A percentile compares a stretch with the other conserved stretches of the same genome.
Evolutionary conservation across 768 basidiomycete genomes (phyloP).

Genomic region (Thelephora ganbajun): DNA sequence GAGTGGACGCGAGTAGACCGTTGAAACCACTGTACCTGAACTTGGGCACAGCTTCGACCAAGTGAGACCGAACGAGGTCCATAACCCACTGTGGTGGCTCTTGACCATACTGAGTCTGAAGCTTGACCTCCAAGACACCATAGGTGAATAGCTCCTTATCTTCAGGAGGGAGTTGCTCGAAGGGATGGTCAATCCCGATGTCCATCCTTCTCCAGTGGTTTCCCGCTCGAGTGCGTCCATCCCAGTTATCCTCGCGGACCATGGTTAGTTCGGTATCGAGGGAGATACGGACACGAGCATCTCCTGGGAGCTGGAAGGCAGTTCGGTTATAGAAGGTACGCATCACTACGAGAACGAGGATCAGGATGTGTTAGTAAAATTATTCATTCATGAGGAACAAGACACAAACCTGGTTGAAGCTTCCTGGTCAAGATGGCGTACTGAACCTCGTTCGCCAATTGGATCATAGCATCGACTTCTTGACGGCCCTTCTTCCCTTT

Average conservation of each 20-base stretch:
- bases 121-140: constrained; percentile 92
- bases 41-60: constrained; percentile 96
- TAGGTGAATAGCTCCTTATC: constrained; percentile 96
- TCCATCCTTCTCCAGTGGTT: constrained; percentile 93
- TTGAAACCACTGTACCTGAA: constrained; percentile 35
- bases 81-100: constrained; percentile 94
- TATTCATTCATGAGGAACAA: neutral
- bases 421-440: constrained; percentile 76
- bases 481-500: constrained; percentile 88
- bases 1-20: neutral
- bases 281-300: constrained; percentile 96
- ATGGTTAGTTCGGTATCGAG: constrained; percentile 94
- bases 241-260: constrained; percentile 95
- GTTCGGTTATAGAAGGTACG: constrained; percentile 98
- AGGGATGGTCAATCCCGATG: constrained; percentile 86
- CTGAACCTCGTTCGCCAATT: constrained; percentile 94
- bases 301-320: constrained; percentile 96
- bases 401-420: constrained; percentile 59
- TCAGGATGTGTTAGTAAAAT: neutral
- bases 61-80: constrained; percentile 88
- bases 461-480: constrained; percentile 90
- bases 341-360: constrained; percentile 45
- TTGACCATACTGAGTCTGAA: constrained; percentile 93
- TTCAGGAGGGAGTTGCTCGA: constrained; percentile 53
- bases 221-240: constrained; percentile 58